A percentile compares a stretch with the other conserved stretches of the same genome.
These are phyloP conservation scores for Arabis alpina DNA, from an alignment of 345 rosid species.

Conservation along the genomic window DNA sequence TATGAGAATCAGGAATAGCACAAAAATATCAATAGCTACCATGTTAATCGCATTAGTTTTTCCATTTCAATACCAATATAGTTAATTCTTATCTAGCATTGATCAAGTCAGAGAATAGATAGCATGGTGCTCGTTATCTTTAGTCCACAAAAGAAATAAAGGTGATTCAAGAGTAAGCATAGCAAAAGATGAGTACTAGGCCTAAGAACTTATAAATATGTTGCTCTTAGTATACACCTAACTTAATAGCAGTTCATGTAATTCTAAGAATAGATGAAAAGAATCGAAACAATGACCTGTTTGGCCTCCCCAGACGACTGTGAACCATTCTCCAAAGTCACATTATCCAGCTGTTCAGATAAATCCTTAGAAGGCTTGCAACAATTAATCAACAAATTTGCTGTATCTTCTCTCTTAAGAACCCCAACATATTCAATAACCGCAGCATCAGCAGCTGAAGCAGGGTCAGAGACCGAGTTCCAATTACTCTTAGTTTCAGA, in stretches of 20 bases:
- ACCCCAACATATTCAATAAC: slow-evolving; percentile 65
- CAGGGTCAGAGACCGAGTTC: slow-evolving; percentile 57
- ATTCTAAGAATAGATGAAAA: background rate
- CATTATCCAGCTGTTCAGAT: slow-evolving; percentile 57
- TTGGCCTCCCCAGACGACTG: slow-evolving; percentile 64
- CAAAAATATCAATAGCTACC: slow-evolving; percentile 14
- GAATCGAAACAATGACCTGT: slow-evolving; percentile 55
- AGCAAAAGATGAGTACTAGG: background rate
- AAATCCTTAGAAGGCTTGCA: slow-evolving; percentile 80
- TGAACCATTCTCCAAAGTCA: slow-evolving; percentile 57
- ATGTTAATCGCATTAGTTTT: slow-evolving; percentile 3
- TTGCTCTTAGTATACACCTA: background rate
- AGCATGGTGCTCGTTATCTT: background rate
- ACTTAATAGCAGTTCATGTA: no score
- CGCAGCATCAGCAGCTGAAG: slow-evolving; percentile 88
- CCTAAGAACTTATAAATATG: slow-evolving; percentile 4
- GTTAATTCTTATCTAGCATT: slow-evolving; percentile 5
- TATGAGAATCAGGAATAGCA: background rate
- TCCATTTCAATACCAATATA: background rate
- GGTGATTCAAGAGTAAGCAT: slow-evolving; percentile 4
- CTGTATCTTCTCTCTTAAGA: slow-evolving; percentile 66
- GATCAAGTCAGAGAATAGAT: slow-evolving; percentile 16
- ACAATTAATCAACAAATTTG: slow-evolving; percentile 87
- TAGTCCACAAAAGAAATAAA: slow-evolving; percentile 3
- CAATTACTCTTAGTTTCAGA: slow-evolving; percentile 60